Conservation (phyloP, 371 early-diverging fungal genomes). For the Blakeslea trispora region DNA sequence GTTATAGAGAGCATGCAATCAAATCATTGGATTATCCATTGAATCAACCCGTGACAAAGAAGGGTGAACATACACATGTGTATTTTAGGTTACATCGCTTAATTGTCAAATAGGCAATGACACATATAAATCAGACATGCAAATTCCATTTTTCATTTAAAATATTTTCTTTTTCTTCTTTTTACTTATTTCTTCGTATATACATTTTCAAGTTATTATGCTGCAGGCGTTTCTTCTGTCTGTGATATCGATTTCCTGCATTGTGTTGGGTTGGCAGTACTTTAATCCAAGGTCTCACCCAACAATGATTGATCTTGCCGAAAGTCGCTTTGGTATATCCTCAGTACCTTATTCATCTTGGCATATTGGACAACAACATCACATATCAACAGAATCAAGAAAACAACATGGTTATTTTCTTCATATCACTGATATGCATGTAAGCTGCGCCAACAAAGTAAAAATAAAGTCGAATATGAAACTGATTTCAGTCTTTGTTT, state of each 20-base stretch:
- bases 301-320: neutral
- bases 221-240: neutral
- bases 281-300: neutral
- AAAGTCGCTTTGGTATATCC: neutral
- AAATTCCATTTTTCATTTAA: too few species aligned
- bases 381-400: neutral
- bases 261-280: neutral
- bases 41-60: neutral
- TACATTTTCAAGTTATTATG: neutral
- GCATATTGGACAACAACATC: neutral
- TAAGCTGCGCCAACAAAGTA: constrained; percentile 22
- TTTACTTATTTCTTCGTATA: neutral
- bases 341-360: neutral
- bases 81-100: neutral
- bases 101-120: neutral
- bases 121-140: neutral
- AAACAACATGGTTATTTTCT: constrained; percentile 56
- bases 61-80: neutral
- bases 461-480: too few species aligned
- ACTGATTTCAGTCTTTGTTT: neutral
- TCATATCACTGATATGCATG: constrained; percentile 80
- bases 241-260: neutral
- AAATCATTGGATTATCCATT: neutral
- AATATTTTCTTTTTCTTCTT: neutral
- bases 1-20: neutral